A percentile compares a stretch with the other conserved stretches of the same genome.
phyloP scores from a whole-genome alignment of 371 early-diverging fungal genomes.

The Syncephalastrum contaminatum region DNA sequence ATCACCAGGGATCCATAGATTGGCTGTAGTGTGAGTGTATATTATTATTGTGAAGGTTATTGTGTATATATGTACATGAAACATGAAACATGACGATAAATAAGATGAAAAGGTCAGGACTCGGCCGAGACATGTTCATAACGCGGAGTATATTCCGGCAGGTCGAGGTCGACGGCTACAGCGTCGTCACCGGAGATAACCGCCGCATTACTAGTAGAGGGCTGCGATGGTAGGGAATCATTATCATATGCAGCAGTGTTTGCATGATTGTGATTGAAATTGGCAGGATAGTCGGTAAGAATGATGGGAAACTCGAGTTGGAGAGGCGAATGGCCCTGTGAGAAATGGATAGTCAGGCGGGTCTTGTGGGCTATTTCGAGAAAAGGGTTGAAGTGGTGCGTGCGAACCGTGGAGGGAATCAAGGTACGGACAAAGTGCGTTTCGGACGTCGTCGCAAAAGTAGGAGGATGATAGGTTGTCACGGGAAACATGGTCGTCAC shows the following conservation, averaged over 20 bases:
- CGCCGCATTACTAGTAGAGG: too few relatives aligned
- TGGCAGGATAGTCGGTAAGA: constrained; percentile 40
- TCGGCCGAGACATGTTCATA: constrained; percentile 13
- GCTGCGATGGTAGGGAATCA: too few relatives aligned
- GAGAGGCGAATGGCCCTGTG: constrained; percentile 18
- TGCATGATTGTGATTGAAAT: too few relatives aligned
- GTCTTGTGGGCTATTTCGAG: constrained; percentile 41
- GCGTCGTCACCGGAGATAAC: constrained; percentile 35
- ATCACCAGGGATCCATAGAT: too few relatives aligned
- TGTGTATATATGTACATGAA: too few relatives aligned
- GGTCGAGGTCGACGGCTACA: constrained; percentile 37
- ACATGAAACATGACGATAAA: too few relatives aligned
- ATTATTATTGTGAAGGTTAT: too few relatives aligned
- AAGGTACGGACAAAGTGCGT: constrained; percentile 45
- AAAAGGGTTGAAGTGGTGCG: constrained; percentile 42
- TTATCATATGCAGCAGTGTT: too few relatives aligned
- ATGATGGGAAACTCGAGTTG: constrained; percentile 41
- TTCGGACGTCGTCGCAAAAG: constrained; percentile 36
- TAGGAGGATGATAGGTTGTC: constrained; percentile 35
- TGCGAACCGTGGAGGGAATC: constrained; percentile 18
- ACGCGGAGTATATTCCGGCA: constrained; percentile 49
- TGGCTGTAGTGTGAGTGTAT: too few relatives aligned
- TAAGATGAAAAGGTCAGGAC: too few relatives aligned
- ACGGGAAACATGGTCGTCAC: constrained; percentile 34
- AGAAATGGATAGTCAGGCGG: constrained; percentile 35